Conservation (phyloP, 371 early-diverging fungal species). For the Actinomortierella wolfii region DNA sequence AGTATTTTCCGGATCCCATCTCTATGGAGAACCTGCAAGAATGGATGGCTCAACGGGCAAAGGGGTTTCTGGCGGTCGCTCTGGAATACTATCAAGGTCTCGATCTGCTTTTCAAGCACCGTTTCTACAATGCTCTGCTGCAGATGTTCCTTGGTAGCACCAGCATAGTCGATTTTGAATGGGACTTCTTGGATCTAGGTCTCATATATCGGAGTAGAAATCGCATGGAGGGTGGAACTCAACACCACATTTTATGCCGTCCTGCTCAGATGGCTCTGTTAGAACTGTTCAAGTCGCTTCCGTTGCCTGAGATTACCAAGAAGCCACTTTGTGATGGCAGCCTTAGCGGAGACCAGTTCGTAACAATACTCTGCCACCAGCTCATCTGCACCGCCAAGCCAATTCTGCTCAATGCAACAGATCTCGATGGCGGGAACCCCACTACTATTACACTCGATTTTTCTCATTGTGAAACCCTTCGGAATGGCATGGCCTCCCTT, state of each 20-base stretch:
- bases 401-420: constrained; percentile 18
- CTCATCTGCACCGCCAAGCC: constrained; percentile 18
- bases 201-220: constrained; percentile 18
- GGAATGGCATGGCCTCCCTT: constrained; percentile 13
- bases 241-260: constrained; percentile 12
- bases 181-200: constrained; percentile 23
- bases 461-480: background rate
- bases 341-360: constrained; percentile 13
- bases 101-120: background rate
- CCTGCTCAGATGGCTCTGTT: constrained; percentile 17
- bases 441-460: constrained; percentile 15
- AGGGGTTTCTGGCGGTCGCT: constrained; percentile 9
- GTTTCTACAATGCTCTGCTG: constrained; percentile 9
- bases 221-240: background rate
- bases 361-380: constrained; percentile 10
- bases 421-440: constrained; percentile 13
- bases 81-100: constrained; percentile 4
- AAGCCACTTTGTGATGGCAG: constrained; percentile 2
- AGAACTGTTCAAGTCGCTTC: constrained; percentile 15
- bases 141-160: constrained; percentile 10
- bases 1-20: constrained; percentile 10
- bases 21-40: constrained; percentile 19
- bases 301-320: constrained; percentile 8
- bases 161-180: constrained; percentile 10
- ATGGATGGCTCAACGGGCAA: constrained; percentile 5